Evolutionary conservation across 495 filamentous ascomycete genomes (phyloP).

Genomic region (Paragyromitra xinjiangensis): DNA sequence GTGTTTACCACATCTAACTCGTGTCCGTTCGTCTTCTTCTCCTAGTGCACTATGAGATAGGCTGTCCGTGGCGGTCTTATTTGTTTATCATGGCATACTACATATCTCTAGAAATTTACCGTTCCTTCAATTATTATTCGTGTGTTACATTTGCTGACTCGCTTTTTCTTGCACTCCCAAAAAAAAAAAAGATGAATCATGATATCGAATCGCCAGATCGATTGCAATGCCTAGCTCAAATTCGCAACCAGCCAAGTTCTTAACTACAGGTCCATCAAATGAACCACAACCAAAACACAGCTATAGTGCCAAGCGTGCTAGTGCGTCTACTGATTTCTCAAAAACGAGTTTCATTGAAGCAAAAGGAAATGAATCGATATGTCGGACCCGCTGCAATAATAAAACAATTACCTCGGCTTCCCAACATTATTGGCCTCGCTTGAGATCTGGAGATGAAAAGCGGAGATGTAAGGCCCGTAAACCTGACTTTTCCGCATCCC

Average conservation of each 20-base stretch:
- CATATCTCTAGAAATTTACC: slow-evolving; percentile 7
- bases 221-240: neutral
- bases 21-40: neutral
- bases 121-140: neutral
- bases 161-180: neutral
- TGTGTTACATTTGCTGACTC: neutral
- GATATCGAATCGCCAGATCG: neutral
- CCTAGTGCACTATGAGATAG: slow-evolving; percentile 4
- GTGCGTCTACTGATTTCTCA: neutral
- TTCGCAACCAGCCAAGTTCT: neutral
- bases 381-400: neutral
- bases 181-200: slow-evolving; percentile 6
- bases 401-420: neutral
- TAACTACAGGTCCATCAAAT: slow-evolving; percentile 5
- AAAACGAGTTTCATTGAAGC: neutral
- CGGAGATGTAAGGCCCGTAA: slow-evolving; percentile 8
- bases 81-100: slow-evolving; percentile 7
- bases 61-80: neutral
- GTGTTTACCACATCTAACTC: neutral
- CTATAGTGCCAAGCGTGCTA: neutral
- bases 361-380: neutral
- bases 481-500: slow-evolving; percentile 21
- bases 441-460: slow-evolving; percentile 11
- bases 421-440: slow-evolving; percentile 16
- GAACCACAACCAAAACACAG: neutral